A percentile compares a stretch with the other conserved stretches of the same genome.
Conservation (phyloP, 148 eudicot species). For the Mesembryanthemum crystallinum region DNA sequence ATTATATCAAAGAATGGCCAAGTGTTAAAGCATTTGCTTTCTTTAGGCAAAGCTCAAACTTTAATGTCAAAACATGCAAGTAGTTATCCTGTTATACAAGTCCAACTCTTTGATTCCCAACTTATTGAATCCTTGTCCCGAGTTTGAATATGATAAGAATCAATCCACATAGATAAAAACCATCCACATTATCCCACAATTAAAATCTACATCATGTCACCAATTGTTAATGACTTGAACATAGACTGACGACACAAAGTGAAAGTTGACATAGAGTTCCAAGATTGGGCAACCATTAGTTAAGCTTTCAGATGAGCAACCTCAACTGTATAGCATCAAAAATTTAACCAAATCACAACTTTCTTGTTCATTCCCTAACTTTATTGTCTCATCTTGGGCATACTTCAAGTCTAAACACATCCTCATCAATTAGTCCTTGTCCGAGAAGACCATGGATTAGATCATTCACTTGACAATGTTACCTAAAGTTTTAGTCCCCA, state of each 20-base stretch:
- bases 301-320: slow-evolving; percentile 1
- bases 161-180: neutral
- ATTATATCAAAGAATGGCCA: neutral
- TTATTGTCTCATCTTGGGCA: neutral
- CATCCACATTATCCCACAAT: neutral
- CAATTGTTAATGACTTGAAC: neutral
- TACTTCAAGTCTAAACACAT: neutral
- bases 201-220: neutral
- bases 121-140: neutral
- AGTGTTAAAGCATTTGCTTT: slow-evolving; percentile 2
- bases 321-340: neutral
- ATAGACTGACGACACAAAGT: neutral
- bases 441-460: slow-evolving; percentile 3
- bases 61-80: neutral
- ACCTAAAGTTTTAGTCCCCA: neutral
- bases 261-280: neutral
- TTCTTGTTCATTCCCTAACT: neutral
- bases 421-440: neutral
- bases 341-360: neutral
- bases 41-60: neutral
- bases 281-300: neutral
- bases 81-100: too few species aligned
- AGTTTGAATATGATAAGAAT: neutral
- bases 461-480: slow-evolving; percentile 2
- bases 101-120: neutral